A percentile compares a stretch with the other conserved stretches of the same genome.
Conservation (phyloP, 495 filamentous ascomycete genomes). For the Thermochaetoides thermophila region DNA sequence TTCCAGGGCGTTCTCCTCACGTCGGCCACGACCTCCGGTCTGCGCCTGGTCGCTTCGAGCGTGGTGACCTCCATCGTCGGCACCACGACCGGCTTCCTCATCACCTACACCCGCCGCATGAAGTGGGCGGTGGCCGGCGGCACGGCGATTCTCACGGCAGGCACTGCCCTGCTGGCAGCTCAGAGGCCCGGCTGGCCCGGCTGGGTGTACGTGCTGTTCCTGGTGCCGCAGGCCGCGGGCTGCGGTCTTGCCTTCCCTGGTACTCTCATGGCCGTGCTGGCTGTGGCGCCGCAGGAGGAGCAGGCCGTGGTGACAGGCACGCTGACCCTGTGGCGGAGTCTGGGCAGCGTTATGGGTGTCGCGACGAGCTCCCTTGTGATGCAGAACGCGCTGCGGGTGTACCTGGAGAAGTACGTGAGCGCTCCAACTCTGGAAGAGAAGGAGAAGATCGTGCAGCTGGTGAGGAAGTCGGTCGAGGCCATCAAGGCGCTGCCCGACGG, state of each 20-base stretch:
- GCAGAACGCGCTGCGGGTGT: constrained; percentile 52
- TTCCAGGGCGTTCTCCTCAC: constrained; percentile 69
- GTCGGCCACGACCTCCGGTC: constrained; percentile 53
- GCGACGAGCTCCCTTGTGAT: constrained; percentile 56
- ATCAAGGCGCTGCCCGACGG: constrained; percentile 20
- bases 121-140: constrained; percentile 49
- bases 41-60: constrained; percentile 50
- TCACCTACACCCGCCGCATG: constrained; percentile 48
- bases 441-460: constrained; percentile 19
- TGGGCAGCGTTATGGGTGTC: constrained; percentile 60
- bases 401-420: constrained; percentile 41
- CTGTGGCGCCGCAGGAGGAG: constrained; percentile 49
- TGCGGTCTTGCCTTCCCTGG: constrained; percentile 52
- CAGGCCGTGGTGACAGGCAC: constrained; percentile 65
- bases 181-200: constrained; percentile 40
- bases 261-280: constrained; percentile 52
- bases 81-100: constrained; percentile 52
- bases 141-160: constrained; percentile 38
- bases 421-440: constrained; percentile 35
- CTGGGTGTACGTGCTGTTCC: constrained; percentile 44
- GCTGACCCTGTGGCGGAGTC: constrained; percentile 48
- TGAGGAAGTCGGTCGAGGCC: constrained; percentile 28
- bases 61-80: constrained; percentile 43
- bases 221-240: constrained; percentile 46
- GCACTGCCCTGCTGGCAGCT: constrained; percentile 33